Evolutionary conservation across 148 eudicot genomes (phyloP).

Genomic region (Hydrangea macrophylla): DNA sequence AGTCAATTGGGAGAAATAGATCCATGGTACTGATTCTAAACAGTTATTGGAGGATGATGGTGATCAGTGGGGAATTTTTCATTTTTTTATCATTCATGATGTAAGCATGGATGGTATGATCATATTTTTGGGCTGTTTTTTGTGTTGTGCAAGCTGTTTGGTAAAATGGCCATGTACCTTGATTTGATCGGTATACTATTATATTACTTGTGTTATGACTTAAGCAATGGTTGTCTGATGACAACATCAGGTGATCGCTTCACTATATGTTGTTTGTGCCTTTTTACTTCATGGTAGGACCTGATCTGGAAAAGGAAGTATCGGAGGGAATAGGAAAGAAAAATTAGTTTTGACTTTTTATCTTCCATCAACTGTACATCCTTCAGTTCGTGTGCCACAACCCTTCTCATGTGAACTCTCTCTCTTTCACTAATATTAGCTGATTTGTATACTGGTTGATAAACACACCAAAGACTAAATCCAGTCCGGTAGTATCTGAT

Average conservation of each 20-base stretch:
- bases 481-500: no score
- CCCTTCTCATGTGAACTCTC: background rate
- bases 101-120: background rate
- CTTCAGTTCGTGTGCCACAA: background rate
- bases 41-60: slow-evolving; percentile 1
- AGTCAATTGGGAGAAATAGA: background rate
- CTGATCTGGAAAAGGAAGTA: background rate
- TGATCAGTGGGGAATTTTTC: background rate
- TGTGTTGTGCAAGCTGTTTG: background rate
- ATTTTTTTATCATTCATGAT: background rate
- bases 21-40: background rate
- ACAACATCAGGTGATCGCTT: background rate
- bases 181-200: background rate
- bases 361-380: background rate
- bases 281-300: background rate
- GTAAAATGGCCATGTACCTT: background rate
- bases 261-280: background rate
- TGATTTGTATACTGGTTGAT: no score
- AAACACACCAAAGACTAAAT: no score
- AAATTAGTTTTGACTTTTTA: no score
- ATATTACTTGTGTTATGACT: background rate
- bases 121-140: background rate
- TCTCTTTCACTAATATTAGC: no score
- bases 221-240: background rate
- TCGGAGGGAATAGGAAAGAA: no score